phyloP scores from a whole-genome alignment of 352 stramenopile species.

The Globisporangium heterothallicum region DNA sequence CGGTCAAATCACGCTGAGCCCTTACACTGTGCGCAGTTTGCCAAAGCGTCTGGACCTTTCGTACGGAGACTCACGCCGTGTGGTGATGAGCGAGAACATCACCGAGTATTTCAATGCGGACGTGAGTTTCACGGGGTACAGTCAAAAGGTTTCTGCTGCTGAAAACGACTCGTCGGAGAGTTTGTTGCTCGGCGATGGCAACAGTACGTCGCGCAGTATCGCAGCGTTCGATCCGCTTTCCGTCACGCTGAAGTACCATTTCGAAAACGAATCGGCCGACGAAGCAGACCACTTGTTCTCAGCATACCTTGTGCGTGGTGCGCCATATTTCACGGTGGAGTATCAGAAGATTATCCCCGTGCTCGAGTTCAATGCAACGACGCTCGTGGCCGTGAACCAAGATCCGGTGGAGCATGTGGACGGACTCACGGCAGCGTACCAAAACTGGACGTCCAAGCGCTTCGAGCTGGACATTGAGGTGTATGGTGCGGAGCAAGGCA shows the following conservation, averaged over 20 bases:
- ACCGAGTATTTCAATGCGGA: constrained; percentile 83
- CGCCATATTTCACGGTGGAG: constrained; percentile 79
- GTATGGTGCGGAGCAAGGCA: constrained; percentile 34
- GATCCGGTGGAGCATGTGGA: constrained; percentile 27
- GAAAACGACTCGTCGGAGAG: constrained; percentile 12
- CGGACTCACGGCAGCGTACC: constrained; percentile 16
- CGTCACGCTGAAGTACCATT: constrained; percentile 57
- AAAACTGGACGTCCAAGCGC: constrained; percentile 47
- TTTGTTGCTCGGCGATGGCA: constrained; percentile 49
- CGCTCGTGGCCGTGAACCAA: constrained; percentile 49
- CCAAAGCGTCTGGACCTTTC: constrained; percentile 71
- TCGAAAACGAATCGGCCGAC: constrained; percentile 26
- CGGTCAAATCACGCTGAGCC: constrained; percentile 72
- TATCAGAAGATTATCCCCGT: constrained; percentile 66
- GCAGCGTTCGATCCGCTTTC: constrained; percentile 64
- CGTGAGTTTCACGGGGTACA: constrained; percentile 64
- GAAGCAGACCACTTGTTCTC: constrained; percentile 19
- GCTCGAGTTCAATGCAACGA: constrained; percentile 66
- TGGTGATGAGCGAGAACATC: constrained; percentile 49
- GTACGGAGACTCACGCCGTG: constrained; percentile 74
- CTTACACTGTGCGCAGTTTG: constrained; percentile 74
- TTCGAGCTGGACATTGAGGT: constrained; percentile 72
- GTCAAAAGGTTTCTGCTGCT: constrained; percentile 16
- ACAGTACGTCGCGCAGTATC: constrained; percentile 59
- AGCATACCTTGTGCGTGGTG: constrained; percentile 46